Percentiles rank a stretch among this genome's conserved stretches.
Conservation (phyloP, 352 stramenopile species). For the Phytophthora sp. region DNA sequence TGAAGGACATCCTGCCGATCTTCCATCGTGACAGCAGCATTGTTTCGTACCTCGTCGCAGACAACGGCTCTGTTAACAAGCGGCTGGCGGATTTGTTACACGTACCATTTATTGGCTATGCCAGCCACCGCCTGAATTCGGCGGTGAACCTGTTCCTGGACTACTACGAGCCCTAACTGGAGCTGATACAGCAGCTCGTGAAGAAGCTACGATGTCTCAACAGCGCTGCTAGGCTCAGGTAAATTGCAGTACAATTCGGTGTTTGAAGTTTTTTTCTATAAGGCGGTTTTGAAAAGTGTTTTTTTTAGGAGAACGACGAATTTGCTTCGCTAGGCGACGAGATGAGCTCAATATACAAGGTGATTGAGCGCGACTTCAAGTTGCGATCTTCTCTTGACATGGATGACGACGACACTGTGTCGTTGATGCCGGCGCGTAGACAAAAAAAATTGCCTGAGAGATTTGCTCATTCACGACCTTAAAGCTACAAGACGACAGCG, state of each 20-base stretch:
- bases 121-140: no score
- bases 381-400: neutral
- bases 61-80: no score
- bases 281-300: no score
- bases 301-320: neutral
- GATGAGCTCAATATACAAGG: slow-evolving; percentile 3
- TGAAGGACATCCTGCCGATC: no score
- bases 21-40: no score
- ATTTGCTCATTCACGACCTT: neutral
- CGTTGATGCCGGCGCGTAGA: no score
- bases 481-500: slow-evolving; percentile 2
- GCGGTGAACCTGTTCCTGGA: slow-evolving; percentile 1
- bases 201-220: slow-evolving; percentile 6
- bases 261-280: neutral
- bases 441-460: neutral
- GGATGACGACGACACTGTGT: neutral
- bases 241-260: neutral
- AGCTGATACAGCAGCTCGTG: slow-evolving; percentile 5
- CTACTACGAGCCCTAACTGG: slow-evolving; percentile 5
- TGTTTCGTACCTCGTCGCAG: no score
- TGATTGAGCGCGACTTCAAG: slow-evolving; percentile 1
- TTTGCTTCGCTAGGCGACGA: slow-evolving; percentile 8
- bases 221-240: neutral
- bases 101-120: slow-evolving; percentile 1
- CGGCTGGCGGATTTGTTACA: neutral